phyloP scores from a whole-genome alignment of 2,329 filamentous ascomycete species.

The Stagonosporopsis cucurbitacearum region DNA sequence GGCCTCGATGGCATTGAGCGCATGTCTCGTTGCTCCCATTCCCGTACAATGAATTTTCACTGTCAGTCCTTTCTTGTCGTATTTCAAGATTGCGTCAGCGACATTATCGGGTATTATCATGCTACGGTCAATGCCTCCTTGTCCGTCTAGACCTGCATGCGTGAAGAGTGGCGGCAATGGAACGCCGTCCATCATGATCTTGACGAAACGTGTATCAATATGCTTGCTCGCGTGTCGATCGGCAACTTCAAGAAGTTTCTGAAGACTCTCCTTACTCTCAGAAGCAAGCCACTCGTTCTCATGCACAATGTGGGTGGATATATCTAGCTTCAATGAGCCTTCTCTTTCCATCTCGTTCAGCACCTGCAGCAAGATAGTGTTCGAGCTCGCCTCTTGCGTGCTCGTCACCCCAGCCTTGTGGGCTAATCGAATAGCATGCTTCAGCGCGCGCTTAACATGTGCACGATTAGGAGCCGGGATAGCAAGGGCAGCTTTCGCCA shows the following conservation, averaged over 20 bases:
- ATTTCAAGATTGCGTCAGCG: slow-evolving; percentile 33
- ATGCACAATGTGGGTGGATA: slow-evolving; percentile 24
- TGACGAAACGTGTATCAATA: slow-evolving; percentile 44
- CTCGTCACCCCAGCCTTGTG: slow-evolving; percentile 41
- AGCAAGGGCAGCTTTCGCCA: slow-evolving; percentile 27
- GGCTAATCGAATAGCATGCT: slow-evolving; percentile 28
- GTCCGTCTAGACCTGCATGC: slow-evolving; percentile 32
- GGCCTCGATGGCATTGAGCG: slow-evolving; percentile 40
- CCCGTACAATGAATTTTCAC: slow-evolving; percentile 47
- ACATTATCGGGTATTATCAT: slow-evolving; percentile 29
- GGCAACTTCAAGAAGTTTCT: slow-evolving; percentile 32
- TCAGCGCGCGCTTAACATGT: slow-evolving; percentile 22
- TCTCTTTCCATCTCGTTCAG: slow-evolving; percentile 36
- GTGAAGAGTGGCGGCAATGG: slow-evolving; percentile 41
- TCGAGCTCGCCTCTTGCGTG: slow-evolving; percentile 43
- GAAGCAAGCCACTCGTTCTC: slow-evolving; percentile 17
- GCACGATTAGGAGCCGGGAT: slow-evolving; percentile 29
- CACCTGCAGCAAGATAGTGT: slow-evolving; percentile 34
- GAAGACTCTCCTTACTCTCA: slow-evolving; percentile 13
- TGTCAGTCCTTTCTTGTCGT: slow-evolving; percentile 41
- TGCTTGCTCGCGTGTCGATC: slow-evolving; percentile 34
- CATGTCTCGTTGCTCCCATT: slow-evolving; percentile 37
- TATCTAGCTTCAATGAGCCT: slow-evolving; percentile 31
- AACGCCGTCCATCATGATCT: slow-evolving; percentile 46
- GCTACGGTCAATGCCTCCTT: slow-evolving; percentile 33